Evolutionary conservation across 805 yeast species (phyloP), one percentile per base, ranked within the genome.

Genomic region (Kockiozyma suomiensis): DNA sequence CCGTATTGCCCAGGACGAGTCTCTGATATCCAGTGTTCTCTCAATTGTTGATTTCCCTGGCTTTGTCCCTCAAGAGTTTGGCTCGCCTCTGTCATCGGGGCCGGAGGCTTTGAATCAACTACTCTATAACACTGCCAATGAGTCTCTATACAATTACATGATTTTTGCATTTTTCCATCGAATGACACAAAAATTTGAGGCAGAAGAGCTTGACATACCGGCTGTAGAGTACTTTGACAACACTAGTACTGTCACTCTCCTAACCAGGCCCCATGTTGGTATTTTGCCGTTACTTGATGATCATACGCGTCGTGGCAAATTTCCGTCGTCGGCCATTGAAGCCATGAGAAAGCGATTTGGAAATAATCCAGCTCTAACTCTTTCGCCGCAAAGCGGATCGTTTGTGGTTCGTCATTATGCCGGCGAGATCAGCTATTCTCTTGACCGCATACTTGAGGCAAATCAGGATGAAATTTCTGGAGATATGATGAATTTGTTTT

Each of bases 351-450:
- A 71, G 38, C 66, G 79, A 10, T 76, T 70, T 54, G 70, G 69
- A 32, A 69, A 72, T 49, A 68, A 72, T 26, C 61, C 62, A 5
- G 61, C 62, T 4, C 15, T 62, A 13, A 47, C 40, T 15, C 19
- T 59, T 25, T 50, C 58, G n/a, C 54, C 68, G 2, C 61, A 69
- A 5, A 64, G 71, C 10, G 58, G 65, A 26, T 53, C 69, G 6
- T 83, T 83, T 65, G 71, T 81, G 8, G 77, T 83, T 8, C 76
- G 81, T 41, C 87, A 83, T 68, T 83, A 80, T 66, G 85, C 85
- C 45, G 87, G 86, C 10, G 78, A 77, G 61, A 85, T 83, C 25
- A 84, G 80, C 64, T 83, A 83, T 66, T 73, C 79, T 38, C 80
- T 80, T 25, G 81, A 79, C 35, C 76, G 76, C 57, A 74, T 85